Evolutionary conservation across 1,139 yeast genomes (phyloP).

Genomic region (Lodderomyces margitis): DNA sequence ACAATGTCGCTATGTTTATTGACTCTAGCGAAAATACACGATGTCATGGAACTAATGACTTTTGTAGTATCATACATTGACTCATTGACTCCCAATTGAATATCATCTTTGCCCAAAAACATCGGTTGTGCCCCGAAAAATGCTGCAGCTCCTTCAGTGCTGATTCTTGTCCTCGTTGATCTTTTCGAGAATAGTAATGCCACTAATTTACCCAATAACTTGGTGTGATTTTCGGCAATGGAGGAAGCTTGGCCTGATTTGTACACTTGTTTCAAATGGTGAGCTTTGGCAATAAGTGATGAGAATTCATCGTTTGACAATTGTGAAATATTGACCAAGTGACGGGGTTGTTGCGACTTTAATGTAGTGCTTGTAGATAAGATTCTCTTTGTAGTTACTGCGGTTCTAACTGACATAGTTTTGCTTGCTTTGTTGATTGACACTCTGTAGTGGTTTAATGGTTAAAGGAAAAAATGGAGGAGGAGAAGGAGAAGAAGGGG

Average conservation of each 20-base stretch:
- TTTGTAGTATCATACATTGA: conserved; percentile 81
- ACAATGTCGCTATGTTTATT: conserved; percentile 79
- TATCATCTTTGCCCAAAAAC: conserved; percentile 95
- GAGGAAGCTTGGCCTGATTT: conserved; percentile 46
- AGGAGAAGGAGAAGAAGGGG: not conserved
- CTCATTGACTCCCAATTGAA: conserved; percentile 94
- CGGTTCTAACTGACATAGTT: conserved; percentile 3
- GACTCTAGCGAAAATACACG: conserved; percentile 95
- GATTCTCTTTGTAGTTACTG: conserved; percentile 3
- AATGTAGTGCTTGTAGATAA: conserved; percentile 2
- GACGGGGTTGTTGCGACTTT: conserved; percentile 48
- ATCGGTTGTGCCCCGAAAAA: conserved; percentile 95
- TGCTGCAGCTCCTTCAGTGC: conserved; percentile 91
- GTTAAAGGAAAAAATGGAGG: no score
- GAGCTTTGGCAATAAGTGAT: conserved; percentile 67
- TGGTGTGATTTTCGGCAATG: conserved; percentile 48
- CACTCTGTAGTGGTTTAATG: no score
- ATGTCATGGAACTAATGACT: conserved; percentile 92
- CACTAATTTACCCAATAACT: conserved; percentile 74
- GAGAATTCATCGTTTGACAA: conserved; percentile 67
- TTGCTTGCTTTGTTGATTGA: no score
- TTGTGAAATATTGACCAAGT: conserved; percentile 76
- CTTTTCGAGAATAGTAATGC: conserved; percentile 86
- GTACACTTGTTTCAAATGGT: conserved; percentile 54
- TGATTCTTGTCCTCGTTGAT: conserved; percentile 91